phyloP scores from a whole-genome alignment of 2,329 filamentous ascomycete genomes.

The Amylocarpus encephaloides region DNA sequence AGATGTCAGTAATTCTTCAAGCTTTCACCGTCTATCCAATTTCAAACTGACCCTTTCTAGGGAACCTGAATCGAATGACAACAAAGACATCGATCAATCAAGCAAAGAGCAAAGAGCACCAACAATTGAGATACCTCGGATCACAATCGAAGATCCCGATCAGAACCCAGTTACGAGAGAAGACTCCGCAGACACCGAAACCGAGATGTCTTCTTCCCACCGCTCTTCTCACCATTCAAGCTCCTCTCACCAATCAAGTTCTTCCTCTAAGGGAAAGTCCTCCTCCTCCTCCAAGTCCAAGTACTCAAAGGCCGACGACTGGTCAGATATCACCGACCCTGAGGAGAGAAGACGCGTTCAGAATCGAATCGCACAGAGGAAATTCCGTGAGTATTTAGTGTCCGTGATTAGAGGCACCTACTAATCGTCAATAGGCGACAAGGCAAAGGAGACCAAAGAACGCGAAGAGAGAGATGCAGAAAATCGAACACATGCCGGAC shows the following conservation, averaged over 20 bases:
- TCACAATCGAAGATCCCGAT: slow-evolving; percentile 25
- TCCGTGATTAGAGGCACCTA: background rate
- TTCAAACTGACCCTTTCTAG: slow-evolving; percentile 17
- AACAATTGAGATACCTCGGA: slow-evolving; percentile 16
- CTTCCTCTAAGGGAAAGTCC: slow-evolving; percentile 20
- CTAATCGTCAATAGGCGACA: slow-evolving; percentile 50
- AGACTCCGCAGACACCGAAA: slow-evolving; percentile 23
- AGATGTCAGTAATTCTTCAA: slow-evolving; percentile 21
- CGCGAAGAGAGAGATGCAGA: slow-evolving; percentile 55
- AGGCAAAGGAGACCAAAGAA: slow-evolving; percentile 61
- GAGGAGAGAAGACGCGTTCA: slow-evolving; percentile 68
- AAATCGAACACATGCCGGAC: slow-evolving; percentile 57
- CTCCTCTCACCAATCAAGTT: slow-evolving; percentile 21
- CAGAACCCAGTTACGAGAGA: slow-evolving; percentile 16
- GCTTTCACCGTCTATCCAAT: background rate
- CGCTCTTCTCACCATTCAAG: slow-evolving; percentile 23
- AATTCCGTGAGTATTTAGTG: slow-evolving; percentile 55
- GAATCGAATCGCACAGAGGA: slow-evolving; percentile 69
- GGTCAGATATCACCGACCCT: slow-evolving; percentile 63
- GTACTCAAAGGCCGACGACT: slow-evolving; percentile 48
- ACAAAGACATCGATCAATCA: slow-evolving; percentile 10
- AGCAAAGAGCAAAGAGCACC: slow-evolving; percentile 12
- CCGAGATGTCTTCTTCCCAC: slow-evolving; percentile 27
- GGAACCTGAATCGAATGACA: slow-evolving; percentile 21
- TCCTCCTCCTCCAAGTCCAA: slow-evolving; percentile 34